Conservation (phyloP, 148 eudicot species). For the Heliamphora exappendiculata region DNA sequence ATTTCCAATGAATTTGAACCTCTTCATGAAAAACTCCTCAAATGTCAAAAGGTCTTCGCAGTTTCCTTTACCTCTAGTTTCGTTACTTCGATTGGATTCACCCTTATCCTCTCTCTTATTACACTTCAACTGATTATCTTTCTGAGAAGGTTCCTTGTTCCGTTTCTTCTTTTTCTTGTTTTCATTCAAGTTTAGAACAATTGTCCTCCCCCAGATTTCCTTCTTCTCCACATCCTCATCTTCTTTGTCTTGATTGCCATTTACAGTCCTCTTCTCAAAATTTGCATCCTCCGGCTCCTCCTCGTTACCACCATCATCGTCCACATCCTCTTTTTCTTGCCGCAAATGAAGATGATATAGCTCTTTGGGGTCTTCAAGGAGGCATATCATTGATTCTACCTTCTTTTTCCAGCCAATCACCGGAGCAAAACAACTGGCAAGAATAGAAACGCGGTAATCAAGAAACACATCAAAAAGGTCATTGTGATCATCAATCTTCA, state of each 20-base stretch:
- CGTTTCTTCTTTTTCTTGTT: constrained; percentile 10
- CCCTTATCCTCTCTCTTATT: not conserved
- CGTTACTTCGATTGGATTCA: not conserved
- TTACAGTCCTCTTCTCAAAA: not conserved
- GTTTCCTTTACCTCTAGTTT: constrained; percentile 3
- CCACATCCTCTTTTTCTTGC: too few species aligned
- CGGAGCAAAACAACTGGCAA: constrained; percentile 34
- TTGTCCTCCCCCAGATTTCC: constrained; percentile 10
- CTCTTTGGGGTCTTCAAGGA: constrained; percentile 40
- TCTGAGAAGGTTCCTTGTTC: not conserved
- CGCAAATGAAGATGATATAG: constrained; percentile 33
- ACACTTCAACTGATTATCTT: not conserved
- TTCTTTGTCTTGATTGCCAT: not conserved
- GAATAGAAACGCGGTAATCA: constrained; percentile 28
- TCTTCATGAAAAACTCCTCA: constrained; percentile 33
- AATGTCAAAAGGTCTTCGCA: constrained; percentile 17
- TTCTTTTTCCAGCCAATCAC: constrained; percentile 41
- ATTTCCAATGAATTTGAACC: constrained; percentile 17
- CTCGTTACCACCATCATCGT: too few species aligned
- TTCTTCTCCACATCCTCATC: constrained; percentile 2
- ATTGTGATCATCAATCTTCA: too few species aligned
- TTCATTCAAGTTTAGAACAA: constrained; percentile 15
- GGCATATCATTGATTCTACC: too few species aligned
- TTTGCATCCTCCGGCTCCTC: not conserved
- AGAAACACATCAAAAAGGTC: constrained; percentile 44